Evolutionary conservation across 2,329 filamentous ascomycete species (phyloP), one percentile per base, ranked within the genome.

Genomic region (Hymenoscyphus infarciens): DNA sequence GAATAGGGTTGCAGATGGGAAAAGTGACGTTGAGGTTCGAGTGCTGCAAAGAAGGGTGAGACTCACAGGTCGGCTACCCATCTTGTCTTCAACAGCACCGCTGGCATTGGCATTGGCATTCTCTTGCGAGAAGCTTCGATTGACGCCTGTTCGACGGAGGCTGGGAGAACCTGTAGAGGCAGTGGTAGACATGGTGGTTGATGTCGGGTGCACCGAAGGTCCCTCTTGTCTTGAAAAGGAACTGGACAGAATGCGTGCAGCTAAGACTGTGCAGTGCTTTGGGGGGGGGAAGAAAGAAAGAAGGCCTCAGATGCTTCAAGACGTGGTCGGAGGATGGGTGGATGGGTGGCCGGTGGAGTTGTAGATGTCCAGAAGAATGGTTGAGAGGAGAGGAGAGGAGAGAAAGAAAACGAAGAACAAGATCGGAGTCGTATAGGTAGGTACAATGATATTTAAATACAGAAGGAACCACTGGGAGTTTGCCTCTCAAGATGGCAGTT

Each of bases 141-240:
- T 68, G 19, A 70, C 67, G 10, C 71, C 70, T 31, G 72, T 63
- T 31, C 75, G 78, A 63, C 75, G 76, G 60, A 76, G 70, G 58
- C 70, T 73, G 19, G 79, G 79, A 58, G 80, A 81, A 55, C 77
- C 79, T 27, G 76, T 76, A 29, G 77, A 75, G 64, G 71, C 64
- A 16, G 68, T 71, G 63, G 73, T 71, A 70, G 78, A 78, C 79
- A 81, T 81, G 63, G 64, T 73, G 69, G 52, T 57, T 25, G 56
- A 62, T 61, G 49, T n/a, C n/a, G n/a, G n/a, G n/a, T 60, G 56
- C 49, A 25, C 55, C 31, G 22, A 16, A 5, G 57, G 42, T 61
- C 59, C 54, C 22, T 27, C 25, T 31, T 27, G 52, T 55, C 25
- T 55, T 66, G 60, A 39, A 61, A 68, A 74, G 63, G 73, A 70